These are phyloP conservation scores for Torulaspora delbrueckii DNA, from an alignment of 805 yeast genomes.

Conservation along the genomic window DNA sequence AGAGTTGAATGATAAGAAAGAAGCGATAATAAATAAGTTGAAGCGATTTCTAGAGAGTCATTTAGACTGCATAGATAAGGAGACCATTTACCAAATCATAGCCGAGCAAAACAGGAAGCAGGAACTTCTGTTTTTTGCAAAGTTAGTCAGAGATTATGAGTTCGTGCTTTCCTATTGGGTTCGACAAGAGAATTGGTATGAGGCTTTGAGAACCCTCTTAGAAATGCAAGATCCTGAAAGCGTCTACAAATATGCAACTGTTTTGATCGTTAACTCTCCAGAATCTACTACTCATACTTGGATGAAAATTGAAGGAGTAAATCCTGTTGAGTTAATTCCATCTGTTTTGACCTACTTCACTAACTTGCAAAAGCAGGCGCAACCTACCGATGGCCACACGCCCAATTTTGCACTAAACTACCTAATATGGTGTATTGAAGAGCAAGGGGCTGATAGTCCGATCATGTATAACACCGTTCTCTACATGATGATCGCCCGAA, in stretches of 20 bases:
- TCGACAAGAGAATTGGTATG: constrained; percentile 64
- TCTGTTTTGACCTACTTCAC: constrained; percentile 68
- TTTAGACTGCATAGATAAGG: constrained; percentile 51
- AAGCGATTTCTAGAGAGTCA: constrained; percentile 48
- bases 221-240: constrained; percentile 44
- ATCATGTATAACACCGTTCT: constrained; percentile 67
- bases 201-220: constrained; percentile 56
- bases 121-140: constrained; percentile 64
- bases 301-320: constrained; percentile 51
- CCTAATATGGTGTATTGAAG: constrained; percentile 50
- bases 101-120: constrained; percentile 58
- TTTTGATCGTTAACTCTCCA: constrained; percentile 64
- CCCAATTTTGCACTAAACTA: constrained; percentile 65
- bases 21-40: constrained; percentile 33
- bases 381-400: constrained; percentile 12
- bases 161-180: constrained; percentile 69
- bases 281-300: constrained; percentile 69
- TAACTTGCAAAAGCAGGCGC: constrained; percentile 29
- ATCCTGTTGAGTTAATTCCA: constrained; percentile 65
- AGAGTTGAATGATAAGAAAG: constrained; percentile 23
- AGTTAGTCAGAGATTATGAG: constrained; percentile 58
- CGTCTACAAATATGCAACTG: constrained; percentile 65
- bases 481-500: constrained; percentile 53
- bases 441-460: constrained; percentile 40
- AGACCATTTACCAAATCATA: constrained; percentile 68